Evolutionary conservation across 805 yeast genomes (phyloP), one percentile per base, ranked within the genome.

Genomic region (Lachancea meyersii): DNA sequence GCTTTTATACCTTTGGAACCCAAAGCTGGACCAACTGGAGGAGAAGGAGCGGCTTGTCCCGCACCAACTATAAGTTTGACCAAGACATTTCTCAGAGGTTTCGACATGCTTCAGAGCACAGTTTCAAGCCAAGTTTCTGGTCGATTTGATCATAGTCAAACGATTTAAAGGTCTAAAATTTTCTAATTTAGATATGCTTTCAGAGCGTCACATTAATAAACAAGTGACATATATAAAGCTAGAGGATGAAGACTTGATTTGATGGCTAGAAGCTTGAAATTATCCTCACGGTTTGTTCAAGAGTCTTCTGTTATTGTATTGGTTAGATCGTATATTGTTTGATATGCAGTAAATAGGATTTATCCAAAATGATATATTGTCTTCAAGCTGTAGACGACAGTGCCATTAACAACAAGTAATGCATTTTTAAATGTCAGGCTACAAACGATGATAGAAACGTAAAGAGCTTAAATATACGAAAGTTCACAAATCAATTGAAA

Each of bases 1-100:
- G 97, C 97, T 63, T 93, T 93, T 36, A 93, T 95, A 72, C 98
- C 98, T 64, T 91, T 91, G 46, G 97, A 91, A 52, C 98, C 98
- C 38, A 93, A 72, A 0, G 97, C 98, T 35, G 98, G 98, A 51
- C 98, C 98, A 22, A 93, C 97, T 5, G 98, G 98, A 22, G 98
- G 98, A 2, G 96, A 82, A 32, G 98, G 97, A 1, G 97, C 93
- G 0, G 98, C 98, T 63, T 88, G 86, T 3, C 97, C 97, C 4
- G 98, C 97, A 7, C 91, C 96, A 3, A 91, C 97, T 39, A 91
- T 80, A 47, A 91, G 76, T 65, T 91, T 93, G 41, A 91, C 87
- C 53, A 89, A 58, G 31, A 81, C 69, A 61, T 79, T 82, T 61
- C 79, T 84, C 17, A 71, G 69, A 16, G 64, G 59, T 50, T 58